These are phyloP conservation scores for Geranomyces variabilis DNA, from an alignment of 192 early-diverging fungal species.

Conservation along the genomic window DNA sequence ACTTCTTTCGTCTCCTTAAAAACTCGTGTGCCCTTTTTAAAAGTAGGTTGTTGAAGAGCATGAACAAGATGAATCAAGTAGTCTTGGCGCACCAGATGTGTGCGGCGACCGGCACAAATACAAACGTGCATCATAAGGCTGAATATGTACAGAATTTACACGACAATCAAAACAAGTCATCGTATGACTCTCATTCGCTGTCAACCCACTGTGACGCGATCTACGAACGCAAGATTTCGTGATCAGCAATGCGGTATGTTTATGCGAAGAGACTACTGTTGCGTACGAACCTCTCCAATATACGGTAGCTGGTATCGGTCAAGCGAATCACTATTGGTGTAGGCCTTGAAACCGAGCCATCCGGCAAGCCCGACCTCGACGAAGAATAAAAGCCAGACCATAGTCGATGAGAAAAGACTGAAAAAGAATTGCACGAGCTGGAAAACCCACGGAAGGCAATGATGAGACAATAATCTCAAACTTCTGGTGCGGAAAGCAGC, in stretches of 20 bases:
- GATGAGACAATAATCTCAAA: too few species aligned
- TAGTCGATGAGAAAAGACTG: constrained; percentile 44
- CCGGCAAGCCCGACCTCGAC: constrained; percentile 40
- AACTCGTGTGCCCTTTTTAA: too few species aligned
- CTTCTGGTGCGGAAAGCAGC: too few species aligned
- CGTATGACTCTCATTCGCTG: constrained; percentile 54
- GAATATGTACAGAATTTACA: too few species aligned
- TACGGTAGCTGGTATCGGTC: constrained; percentile 73
- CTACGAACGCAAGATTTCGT: background rate
- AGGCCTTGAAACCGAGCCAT: constrained; percentile 65
- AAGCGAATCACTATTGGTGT: constrained; percentile 69
- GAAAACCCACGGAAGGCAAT: constrained; percentile 27
- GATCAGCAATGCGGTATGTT: background rate
- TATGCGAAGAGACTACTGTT: background rate
- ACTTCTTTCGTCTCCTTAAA: too few species aligned
- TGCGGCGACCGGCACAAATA: too few species aligned
- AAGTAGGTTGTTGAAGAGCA: too few species aligned
- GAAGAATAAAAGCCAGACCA: constrained; percentile 54
- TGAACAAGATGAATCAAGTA: too few species aligned
- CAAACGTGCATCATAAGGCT: too few species aligned
- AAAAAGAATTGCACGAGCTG: constrained; percentile 54
- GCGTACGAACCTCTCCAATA: constrained; percentile 50
- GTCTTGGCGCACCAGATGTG: too few species aligned
- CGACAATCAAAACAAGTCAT: too few species aligned
- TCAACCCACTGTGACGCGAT: constrained; percentile 71